These are phyloP conservation scores for Syzygium jambos DNA, from an alignment of 345 rosid genomes.

Conservation along the genomic window DNA sequence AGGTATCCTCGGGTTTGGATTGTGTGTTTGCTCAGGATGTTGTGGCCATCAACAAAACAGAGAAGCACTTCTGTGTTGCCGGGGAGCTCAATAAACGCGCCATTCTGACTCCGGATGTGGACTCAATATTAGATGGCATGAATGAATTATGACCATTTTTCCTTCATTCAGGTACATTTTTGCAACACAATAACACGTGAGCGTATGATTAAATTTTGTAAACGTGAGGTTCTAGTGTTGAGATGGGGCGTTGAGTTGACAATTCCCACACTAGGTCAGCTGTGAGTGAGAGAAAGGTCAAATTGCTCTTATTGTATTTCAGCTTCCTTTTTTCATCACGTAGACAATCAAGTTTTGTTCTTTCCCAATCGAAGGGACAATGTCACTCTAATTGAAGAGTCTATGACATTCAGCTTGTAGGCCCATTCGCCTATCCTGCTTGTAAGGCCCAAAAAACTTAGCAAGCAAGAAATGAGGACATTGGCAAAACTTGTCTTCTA, in stretches of 20 bases:
- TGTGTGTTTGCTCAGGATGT: conserved; percentile 60
- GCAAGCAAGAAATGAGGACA: background rate
- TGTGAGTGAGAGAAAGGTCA: background rate
- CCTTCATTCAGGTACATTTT: background rate
- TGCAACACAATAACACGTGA: background rate
- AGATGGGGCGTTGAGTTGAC: background rate
- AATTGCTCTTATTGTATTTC: background rate
- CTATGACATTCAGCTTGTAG: background rate
- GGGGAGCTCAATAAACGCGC: conserved; percentile 65
- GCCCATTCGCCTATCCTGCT: background rate
- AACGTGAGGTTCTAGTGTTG: background rate
- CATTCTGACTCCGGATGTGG: conserved; percentile 57
- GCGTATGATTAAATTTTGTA: background rate
- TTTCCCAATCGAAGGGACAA: background rate
- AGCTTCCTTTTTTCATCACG: background rate
- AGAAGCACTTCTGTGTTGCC: conserved; percentile 40
- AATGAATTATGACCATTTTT: background rate
- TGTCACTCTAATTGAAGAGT: background rate
- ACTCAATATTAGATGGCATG: conserved; percentile 37
- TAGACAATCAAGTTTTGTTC: background rate
- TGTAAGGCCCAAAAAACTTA: background rate
- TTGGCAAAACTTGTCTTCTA: background rate
- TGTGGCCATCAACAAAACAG: conserved; percentile 33
- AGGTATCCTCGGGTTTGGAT: conserved; percentile 63
- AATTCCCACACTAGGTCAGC: background rate